A percentile compares a stretch with the other conserved stretches of the same genome.
Conservation (phyloP, 2,329 filamentous ascomycete genomes). For the Cladophialophora immunda region DNA sequence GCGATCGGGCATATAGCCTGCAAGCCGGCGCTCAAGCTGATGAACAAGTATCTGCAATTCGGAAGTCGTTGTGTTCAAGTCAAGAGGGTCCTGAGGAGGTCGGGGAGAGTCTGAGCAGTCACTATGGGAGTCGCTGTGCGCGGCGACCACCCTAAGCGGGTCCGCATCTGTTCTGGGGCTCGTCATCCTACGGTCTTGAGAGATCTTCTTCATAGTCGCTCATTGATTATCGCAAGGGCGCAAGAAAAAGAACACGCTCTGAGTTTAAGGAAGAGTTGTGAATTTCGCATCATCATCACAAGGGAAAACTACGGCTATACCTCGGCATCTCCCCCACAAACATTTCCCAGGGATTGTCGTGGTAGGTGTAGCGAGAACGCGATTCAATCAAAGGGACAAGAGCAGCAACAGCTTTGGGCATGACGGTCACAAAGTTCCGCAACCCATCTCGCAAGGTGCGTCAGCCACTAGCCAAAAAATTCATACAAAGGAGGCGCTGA, state of each 20-base stretch:
- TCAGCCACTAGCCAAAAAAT: conserved; percentile 14
- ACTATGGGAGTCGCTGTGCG: conserved; percentile 13
- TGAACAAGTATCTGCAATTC: conserved; percentile 25
- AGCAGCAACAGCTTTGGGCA: conserved; percentile 18
- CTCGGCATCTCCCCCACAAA: conserved; percentile 15
- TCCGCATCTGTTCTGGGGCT: conserved; percentile 18
- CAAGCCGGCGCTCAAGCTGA: conserved; percentile 21
- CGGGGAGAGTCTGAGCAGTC: conserved; percentile 10
- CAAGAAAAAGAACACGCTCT: conserved; percentile 18
- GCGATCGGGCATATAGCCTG: conserved; percentile 10
- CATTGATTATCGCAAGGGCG: conserved; percentile 18
- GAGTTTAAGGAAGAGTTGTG: conserved; percentile 16
- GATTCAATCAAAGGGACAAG: conserved; percentile 20
- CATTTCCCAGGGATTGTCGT: conserved; percentile 18
- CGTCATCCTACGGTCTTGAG: conserved; percentile 18
- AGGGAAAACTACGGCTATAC: conserved; percentile 26
- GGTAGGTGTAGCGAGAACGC: conserved; percentile 15
- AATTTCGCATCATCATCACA: conserved; percentile 15
- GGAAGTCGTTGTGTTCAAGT: conserved; percentile 22
- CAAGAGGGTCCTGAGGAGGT: conserved; percentile 10
- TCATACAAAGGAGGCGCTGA: conserved; percentile 18
- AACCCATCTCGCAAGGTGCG: conserved; percentile 15
- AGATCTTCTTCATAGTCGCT: conserved; percentile 19
- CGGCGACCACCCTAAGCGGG: conserved; percentile 19
- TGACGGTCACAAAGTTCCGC: conserved; percentile 17